phyloP scores from a whole-genome alignment of 129 eudicot genomes.

The Oenanthe sinensis region DNA sequence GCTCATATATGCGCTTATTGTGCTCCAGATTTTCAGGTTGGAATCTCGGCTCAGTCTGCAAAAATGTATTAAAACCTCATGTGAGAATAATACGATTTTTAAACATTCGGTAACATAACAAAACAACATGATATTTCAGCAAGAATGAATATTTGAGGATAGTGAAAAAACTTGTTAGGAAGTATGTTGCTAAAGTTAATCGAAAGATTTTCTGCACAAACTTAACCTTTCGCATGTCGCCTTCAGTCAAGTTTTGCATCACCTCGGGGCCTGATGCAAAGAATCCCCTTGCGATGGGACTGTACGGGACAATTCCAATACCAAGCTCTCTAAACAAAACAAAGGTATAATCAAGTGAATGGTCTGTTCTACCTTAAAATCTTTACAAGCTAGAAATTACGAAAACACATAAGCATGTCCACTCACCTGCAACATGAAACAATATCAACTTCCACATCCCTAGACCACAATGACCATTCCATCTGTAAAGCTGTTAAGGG shows the following conservation, averaged over 20 bases:
- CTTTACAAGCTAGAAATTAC: no score
- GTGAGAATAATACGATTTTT: no score
- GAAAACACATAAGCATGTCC: no score
- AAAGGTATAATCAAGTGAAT: neutral
- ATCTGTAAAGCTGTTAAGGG: conserved; percentile 58
- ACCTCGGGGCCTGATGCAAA: conserved; percentile 47
- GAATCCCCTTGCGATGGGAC: conserved; percentile 59
- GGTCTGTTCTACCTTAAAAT: neutral
- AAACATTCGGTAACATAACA: neutral
- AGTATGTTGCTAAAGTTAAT: neutral
- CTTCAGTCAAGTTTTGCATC: conserved; percentile 27
- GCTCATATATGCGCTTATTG: conserved; percentile 34
- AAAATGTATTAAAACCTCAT: neutral
- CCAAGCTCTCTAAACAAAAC: conserved; percentile 42
- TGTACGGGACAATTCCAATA: conserved; percentile 56
- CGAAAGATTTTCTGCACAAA: no score
- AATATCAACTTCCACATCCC: conserved; percentile 56
- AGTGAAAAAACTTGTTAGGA: neutral
- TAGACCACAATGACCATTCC: conserved; percentile 71
- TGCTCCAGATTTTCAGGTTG: conserved; percentile 52
- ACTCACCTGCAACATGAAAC: conserved; percentile 58
- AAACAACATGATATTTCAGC: neutral
- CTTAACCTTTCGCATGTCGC: conserved; percentile 50
- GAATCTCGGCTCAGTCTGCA: conserved; percentile 46
- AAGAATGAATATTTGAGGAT: neutral